These are phyloP conservation scores for Roridomyces roridus DNA, from an alignment of 768 basidiomycete genomes.

Conservation along the genomic window DNA sequence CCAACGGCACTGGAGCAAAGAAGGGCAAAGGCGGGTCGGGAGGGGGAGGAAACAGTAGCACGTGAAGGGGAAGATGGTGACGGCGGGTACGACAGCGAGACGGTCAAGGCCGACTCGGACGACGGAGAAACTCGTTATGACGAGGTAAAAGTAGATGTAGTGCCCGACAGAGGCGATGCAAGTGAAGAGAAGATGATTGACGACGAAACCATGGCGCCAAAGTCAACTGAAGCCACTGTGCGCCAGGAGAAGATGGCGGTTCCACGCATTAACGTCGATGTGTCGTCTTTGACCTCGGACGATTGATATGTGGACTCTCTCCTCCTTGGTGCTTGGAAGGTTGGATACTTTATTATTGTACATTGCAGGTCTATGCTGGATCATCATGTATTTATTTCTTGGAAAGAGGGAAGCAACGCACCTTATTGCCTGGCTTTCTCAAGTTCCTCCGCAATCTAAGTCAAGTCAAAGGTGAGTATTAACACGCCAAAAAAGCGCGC, in stretches of 20 bases:
- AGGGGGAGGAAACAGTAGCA: conserved; percentile 10
- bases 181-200: not conserved
- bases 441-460: conserved; percentile 24
- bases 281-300: conserved; percentile 1
- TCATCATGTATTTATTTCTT: no score
- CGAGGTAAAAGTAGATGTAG: conserved; percentile 13
- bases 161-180: not conserved
- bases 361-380: not conserved
- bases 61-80: conserved; percentile 21
- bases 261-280: not conserved
- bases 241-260: not conserved
- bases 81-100: conserved; percentile 10
- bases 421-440: conserved; percentile 16
- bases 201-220: not conserved
- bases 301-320: conserved; percentile 31
- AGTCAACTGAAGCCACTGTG: not conserved
- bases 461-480: not conserved
- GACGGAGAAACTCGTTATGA: conserved; percentile 13
- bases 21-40: conserved; percentile 17
- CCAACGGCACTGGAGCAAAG: conserved; percentile 10
- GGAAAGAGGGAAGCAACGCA: no score
- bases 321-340: conserved; percentile 32
- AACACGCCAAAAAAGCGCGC: not conserved
- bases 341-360: conserved; percentile 10
- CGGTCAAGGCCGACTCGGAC: conserved; percentile 8